Evolutionary conservation across 306 rosid species (phyloP), one percentile per base, ranked within the genome.

Genomic region (Rosa rugosa): DNA sequence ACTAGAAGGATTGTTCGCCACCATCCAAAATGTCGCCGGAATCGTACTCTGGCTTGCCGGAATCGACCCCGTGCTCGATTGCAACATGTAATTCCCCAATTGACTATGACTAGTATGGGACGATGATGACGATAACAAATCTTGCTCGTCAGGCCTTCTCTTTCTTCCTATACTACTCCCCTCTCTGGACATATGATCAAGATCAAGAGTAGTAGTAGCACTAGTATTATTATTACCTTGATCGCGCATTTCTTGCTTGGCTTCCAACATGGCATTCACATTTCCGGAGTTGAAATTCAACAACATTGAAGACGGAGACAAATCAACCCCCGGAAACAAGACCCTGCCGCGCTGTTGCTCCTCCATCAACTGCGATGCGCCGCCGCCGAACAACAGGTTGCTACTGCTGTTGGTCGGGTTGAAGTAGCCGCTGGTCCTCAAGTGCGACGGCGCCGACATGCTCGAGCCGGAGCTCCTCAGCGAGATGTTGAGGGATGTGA

Each of bases 391-490:
- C 11, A 64, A 27, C 12, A 64, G 18, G 84, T 51, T 12, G 85
- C 78, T 11, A 83, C 25, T 12, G 75, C 53, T 0, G 70, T 72
- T 82, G 14, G 83, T 73, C 4, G 92, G 94, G 80, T 83, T 90
- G 60, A 87, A 87, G 77, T 86, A 87, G 77, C 73, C 71, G 31
- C 71, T 85, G 51, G 88, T 85, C 8, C 92, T 77, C 59, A 87
- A 86, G 90, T 94, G 98, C 0, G 97, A 91, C 44, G 99, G 97
- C 10, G 99, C 97, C 11, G 97, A 88, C 85, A 91, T 79, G 79
- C 84, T 87, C 31, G 99, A 94, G 0, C 97, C 97, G 5, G 99
- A 92, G 90, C 97, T 94, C 8, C 99, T 90, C n/a, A 94, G 90
- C 2, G 99, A 94, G 86, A 94, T 92, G 81, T 94, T 94, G 4